Evolutionary conservation across 352 stramenopile species (phyloP).

Genomic region (Globisporangium sylvaticum): DNA sequence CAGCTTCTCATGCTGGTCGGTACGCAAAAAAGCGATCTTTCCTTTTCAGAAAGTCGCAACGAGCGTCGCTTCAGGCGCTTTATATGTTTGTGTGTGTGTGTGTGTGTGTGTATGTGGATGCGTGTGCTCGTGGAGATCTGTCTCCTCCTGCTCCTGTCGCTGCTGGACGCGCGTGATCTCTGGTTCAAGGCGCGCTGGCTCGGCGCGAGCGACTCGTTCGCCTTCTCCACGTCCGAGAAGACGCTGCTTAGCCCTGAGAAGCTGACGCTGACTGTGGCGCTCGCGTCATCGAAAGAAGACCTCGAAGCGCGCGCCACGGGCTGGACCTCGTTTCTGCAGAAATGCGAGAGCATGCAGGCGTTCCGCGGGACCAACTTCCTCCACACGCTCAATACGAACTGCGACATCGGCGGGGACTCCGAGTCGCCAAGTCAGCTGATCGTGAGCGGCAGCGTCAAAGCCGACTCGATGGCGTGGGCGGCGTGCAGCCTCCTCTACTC

Average conservation of each 20-base stretch:
- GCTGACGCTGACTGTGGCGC: not conserved
- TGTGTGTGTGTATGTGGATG: not conserved
- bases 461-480: slow-evolving; percentile 45
- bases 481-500: slow-evolving; percentile 21
- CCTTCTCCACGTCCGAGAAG: not conserved
- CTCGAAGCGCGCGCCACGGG: slow-evolving; percentile 13
- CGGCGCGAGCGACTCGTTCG: slow-evolving; percentile 1
- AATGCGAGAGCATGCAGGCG: slow-evolving; percentile 29
- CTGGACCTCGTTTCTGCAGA: slow-evolving; percentile 40
- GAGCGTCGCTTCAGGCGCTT: not conserved
- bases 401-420: slow-evolving; percentile 23
- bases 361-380: slow-evolving; percentile 1
- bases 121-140: not conserved
- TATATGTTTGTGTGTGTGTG: too few species aligned
- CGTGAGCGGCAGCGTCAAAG: slow-evolving; percentile 31
- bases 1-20: not conserved
- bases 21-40: not conserved
- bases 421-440: slow-evolving; percentile 26
- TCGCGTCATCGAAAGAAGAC: not conserved
- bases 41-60: too few species aligned
- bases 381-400: slow-evolving; percentile 26
- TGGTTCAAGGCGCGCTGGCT: slow-evolving; percentile 2
- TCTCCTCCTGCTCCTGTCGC: not conserved
- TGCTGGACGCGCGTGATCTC: slow-evolving; percentile 1
- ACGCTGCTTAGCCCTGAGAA: not conserved